Percentiles rank a stretch among this genome's conserved stretches.
Evolutionary conservation across 148 eudicot genomes (phyloP).

Genomic region (Rhododendron mucronatum): DNA sequence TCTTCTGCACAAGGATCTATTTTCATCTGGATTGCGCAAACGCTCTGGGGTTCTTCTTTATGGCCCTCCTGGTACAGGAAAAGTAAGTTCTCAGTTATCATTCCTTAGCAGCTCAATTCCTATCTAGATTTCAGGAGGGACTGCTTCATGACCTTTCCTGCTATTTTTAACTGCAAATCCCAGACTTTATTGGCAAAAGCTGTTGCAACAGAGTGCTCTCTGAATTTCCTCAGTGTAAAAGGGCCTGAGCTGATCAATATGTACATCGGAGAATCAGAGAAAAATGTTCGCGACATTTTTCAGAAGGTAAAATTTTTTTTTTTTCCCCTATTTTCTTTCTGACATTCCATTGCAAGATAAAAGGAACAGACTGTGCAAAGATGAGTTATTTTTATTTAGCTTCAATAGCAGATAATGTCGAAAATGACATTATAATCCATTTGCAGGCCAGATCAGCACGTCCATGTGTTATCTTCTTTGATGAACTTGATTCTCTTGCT

Average conservation of each 20-base stretch:
- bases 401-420: background rate
- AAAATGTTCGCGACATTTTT: conserved; percentile 89
- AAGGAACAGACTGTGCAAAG: background rate
- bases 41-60: conserved; percentile 98
- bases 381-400: background rate
- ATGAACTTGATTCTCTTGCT: conserved; percentile 98
- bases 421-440: conserved; percentile 9
- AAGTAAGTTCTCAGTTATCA: conserved; percentile 40
- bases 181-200: conserved; percentile 99
- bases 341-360: background rate
- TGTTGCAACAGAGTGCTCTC: conserved; percentile 98
- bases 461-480: conserved; percentile 96
- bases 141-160: conserved; percentile 12
- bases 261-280: conserved; percentile 99
- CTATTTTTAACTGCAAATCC: conserved; percentile 16
- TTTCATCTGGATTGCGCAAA: conserved; percentile 96
- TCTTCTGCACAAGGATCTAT: conserved; percentile 87
- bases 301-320: conserved; percentile 56
- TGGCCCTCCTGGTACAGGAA: conserved; percentile 99
- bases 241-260: conserved; percentile 97
- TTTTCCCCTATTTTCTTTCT: background rate
- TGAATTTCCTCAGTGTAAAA: conserved; percentile 92
- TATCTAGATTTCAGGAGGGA: background rate
- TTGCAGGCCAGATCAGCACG: conserved; percentile 93
- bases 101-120: background rate